A percentile compares a stretch with the other conserved stretches of the same genome.
Conservation (phyloP, 495 filamentous ascomycete species). For the Parathielavia appendiculata region DNA sequence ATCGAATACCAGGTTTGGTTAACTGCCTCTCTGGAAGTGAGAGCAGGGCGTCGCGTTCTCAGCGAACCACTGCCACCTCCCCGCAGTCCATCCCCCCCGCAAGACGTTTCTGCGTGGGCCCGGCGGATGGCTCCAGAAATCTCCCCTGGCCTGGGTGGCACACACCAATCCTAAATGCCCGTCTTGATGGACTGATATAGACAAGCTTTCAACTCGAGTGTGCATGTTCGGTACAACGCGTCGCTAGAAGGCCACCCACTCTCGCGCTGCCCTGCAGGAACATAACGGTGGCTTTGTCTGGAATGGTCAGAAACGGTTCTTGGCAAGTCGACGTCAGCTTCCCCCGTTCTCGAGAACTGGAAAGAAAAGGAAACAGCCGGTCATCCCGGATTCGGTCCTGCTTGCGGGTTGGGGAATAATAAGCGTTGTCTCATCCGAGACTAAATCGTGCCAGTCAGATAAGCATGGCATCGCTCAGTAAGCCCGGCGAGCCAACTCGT, state of each 20-base stretch:
- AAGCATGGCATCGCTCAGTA: slow-evolving; percentile 38
- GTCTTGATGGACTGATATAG: background rate
- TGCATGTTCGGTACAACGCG: too few species aligned
- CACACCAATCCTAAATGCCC: too few species aligned
- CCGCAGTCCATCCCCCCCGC: too few species aligned
- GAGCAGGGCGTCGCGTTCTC: too few species aligned
- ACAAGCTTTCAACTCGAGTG: slow-evolving; percentile 4
- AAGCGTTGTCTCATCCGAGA: too few species aligned
- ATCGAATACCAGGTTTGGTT: too few species aligned
- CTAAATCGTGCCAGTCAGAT: background rate
- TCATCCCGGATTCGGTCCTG: slow-evolving; percentile 4
- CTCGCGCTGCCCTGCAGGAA: background rate
- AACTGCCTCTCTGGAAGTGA: too few species aligned
- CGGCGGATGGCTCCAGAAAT: background rate
- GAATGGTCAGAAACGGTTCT: background rate
- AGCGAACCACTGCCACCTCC: too few species aligned
- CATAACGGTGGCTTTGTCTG: background rate
- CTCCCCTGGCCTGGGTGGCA: background rate
- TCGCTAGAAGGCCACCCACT: background rate
- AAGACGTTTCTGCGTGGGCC: too few species aligned
- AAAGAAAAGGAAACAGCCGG: background rate
- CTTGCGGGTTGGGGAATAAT: background rate
- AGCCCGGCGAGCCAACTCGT: slow-evolving; percentile 23
- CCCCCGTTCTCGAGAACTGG: background rate
- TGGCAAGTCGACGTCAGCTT: slow-evolving; percentile 22